phyloP scores from a whole-genome alignment of 768 basidiomycete species.

The Lentinula guzmanii region DNA sequence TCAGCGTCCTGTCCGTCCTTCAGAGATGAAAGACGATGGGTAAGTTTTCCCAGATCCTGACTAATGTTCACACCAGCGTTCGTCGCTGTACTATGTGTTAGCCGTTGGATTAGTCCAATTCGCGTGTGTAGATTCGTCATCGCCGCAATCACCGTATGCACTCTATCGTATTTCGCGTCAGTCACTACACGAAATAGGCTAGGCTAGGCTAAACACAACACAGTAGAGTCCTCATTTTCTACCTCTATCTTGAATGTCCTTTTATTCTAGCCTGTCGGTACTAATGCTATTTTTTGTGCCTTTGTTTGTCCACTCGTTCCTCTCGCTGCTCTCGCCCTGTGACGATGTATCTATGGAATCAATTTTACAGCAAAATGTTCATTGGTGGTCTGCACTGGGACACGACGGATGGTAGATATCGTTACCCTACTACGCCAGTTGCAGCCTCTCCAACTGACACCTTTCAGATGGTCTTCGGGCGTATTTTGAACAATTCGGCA shows the following conservation, averaged over 20 bases:
- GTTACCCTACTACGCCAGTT: no score
- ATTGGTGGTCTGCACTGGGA: conserved; percentile 90
- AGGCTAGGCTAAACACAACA: conserved; percentile 69
- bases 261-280: conserved; percentile 56
- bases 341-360: background rate
- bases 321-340: background rate
- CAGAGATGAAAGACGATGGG: conserved; percentile 99
- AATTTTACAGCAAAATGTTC: conserved; percentile 1
- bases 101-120: background rate
- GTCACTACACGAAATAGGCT: conserved; percentile 52
- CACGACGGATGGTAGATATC: conserved; percentile 88
- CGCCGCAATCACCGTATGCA: conserved; percentile 15
- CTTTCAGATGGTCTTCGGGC: conserved; percentile 63
- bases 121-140: conserved; percentile 2
- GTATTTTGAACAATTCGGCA: conserved; percentile 95
- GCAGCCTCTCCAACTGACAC: background rate
- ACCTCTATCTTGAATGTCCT: conserved; percentile 46
- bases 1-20: conserved; percentile 70
- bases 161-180: background rate
- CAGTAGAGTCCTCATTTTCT: conserved; percentile 69
- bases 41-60: conserved; percentile 25
- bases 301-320: conserved; percentile 16
- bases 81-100: background rate
- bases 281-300: conserved; percentile 60
- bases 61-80: background rate